These are phyloP conservation scores for Ramularia endophylla DNA, from an alignment of 2,329 filamentous ascomycete species.

Conservation along the genomic window DNA sequence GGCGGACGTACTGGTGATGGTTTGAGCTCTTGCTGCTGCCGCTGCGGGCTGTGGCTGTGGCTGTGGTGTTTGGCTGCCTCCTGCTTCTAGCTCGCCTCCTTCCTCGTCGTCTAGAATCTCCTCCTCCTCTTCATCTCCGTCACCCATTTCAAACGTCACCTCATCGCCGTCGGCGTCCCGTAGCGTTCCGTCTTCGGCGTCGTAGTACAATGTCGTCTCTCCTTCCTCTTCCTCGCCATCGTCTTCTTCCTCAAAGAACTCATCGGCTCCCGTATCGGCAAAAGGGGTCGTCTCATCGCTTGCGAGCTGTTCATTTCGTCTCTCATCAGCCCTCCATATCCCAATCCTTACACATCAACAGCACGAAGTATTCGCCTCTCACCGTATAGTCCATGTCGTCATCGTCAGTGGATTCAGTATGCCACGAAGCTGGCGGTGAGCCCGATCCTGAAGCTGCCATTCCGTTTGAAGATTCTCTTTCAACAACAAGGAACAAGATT, in stretches of 20 bases:
- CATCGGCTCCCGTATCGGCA: slow-evolving; percentile 33
- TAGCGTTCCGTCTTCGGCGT: slow-evolving; percentile 34
- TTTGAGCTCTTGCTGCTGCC: slow-evolving; percentile 17
- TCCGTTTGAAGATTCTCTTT: too few relatives aligned
- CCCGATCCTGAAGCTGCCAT: too few relatives aligned
- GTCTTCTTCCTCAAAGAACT: slow-evolving; percentile 38
- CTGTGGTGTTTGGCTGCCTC: slow-evolving; percentile 26
- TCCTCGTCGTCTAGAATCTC: slow-evolving; percentile 21
- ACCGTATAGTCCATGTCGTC: slow-evolving; percentile 49
- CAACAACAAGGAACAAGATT: too few relatives aligned
- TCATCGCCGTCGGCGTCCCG: slow-evolving; percentile 23
- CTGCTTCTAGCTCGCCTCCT: slow-evolving; percentile 27
- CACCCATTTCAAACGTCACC: slow-evolving; percentile 23
- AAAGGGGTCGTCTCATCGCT: slow-evolving; percentile 33
- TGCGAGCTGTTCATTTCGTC: slow-evolving; percentile 18
- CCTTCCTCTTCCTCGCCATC: slow-evolving; percentile 38
- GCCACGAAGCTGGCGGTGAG: slow-evolving; percentile 16
- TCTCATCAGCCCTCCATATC: slow-evolving; percentile 1
- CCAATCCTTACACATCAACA: background rate
- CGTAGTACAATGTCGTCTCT: slow-evolving; percentile 33
- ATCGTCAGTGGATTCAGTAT: slow-evolving; percentile 30
- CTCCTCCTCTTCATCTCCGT: slow-evolving; percentile 28
- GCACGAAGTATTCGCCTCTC: slow-evolving; percentile 2
- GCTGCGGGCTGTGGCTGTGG: too few relatives aligned
- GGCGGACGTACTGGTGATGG: slow-evolving; percentile 27